A percentile compares a stretch with the other conserved stretches of the same genome.
phyloP scores from a whole-genome alignment of 2,329 filamentous ascomycete species.

The Diatrype stigma region DNA sequence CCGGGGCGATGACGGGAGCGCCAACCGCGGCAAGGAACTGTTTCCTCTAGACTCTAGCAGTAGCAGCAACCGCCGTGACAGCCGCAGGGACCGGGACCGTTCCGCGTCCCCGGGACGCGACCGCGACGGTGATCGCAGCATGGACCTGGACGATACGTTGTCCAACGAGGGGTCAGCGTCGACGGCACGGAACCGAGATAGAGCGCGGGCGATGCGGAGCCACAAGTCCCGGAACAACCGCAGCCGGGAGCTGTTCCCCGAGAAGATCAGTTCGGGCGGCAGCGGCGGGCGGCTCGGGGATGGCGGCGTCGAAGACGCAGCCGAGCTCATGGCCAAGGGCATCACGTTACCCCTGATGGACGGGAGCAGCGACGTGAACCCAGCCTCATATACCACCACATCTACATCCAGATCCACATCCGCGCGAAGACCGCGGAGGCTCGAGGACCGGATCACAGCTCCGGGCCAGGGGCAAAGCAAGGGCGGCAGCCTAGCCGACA shows the following conservation, averaged over 20 bases:
- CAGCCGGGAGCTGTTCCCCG: constrained; percentile 57
- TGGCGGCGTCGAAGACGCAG: constrained; percentile 48
- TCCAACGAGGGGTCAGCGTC: constrained; percentile 18
- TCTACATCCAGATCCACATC: too few relatives aligned
- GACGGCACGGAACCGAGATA: constrained; percentile 37
- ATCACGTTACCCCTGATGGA: constrained; percentile 48
- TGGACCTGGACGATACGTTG: constrained; percentile 31
- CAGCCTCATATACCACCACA: background rate
- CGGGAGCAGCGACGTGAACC: constrained; percentile 28
- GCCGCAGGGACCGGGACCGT: constrained; percentile 40
- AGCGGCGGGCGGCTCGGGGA: constrained; percentile 43
- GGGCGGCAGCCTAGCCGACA: constrained; percentile 29
- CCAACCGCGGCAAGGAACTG: constrained; percentile 57
- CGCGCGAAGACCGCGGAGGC: constrained; percentile 12
- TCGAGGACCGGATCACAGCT: constrained; percentile 26
- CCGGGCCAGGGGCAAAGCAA: constrained; percentile 15
- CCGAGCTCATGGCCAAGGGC: constrained; percentile 44
- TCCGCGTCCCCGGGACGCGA: constrained; percentile 50
- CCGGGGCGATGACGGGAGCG: constrained; percentile 20
- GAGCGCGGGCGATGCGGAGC: constrained; percentile 42
- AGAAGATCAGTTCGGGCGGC: constrained; percentile 35
- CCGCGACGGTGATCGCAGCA: constrained; percentile 37
- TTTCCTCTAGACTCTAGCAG: constrained; percentile 45
- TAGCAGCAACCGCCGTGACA: constrained; percentile 22
- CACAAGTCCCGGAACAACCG: constrained; percentile 36